Evolutionary conservation across 192 early-diverging fungal species (phyloP).

Genomic region (Gonapodya prolifera): DNA sequence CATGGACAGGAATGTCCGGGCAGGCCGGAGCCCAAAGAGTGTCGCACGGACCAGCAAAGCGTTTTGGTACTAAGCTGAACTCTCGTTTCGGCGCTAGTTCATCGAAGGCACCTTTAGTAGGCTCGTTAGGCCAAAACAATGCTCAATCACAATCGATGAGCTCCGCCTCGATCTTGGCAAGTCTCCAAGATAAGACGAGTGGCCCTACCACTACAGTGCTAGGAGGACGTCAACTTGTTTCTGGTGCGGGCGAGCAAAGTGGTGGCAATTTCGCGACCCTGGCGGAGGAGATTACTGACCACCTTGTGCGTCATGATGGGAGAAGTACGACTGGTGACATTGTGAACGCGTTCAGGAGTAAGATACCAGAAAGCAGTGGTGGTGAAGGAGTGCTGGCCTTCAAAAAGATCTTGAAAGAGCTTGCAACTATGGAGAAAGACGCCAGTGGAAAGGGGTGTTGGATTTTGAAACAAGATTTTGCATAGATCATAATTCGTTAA

Average conservation of each 20-base stretch:
- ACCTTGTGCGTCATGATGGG: conserved; percentile 28
- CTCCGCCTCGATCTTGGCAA: conserved; percentile 5
- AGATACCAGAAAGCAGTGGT: conserved; percentile 34
- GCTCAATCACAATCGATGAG: not conserved
- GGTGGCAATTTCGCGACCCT: conserved; percentile 15
- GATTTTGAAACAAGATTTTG: conserved; percentile 43
- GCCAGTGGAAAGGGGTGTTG: conserved; percentile 31
- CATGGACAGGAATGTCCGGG: conserved; percentile 84
- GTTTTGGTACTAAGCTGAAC: conserved; percentile 9
- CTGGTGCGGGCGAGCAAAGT: not conserved
- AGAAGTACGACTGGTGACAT: conserved; percentile 33
- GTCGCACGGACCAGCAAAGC: not conserved
- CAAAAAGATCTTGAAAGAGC: conserved; percentile 51
- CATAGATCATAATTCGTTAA: conserved; percentile 15
- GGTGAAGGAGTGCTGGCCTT: conserved; percentile 25
- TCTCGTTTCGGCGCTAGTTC: conserved; percentile 10
- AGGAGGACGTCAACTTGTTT: not conserved
- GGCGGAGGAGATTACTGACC: conserved; percentile 41
- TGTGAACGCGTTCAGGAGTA: conserved; percentile 31
- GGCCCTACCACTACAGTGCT: conserved; percentile 1
- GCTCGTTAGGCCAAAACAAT: conserved; percentile 7
- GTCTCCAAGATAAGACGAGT: not conserved
- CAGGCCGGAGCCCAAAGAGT: conserved; percentile 25
- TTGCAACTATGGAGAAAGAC: conserved; percentile 33
- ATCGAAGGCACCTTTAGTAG: conserved; percentile 20